Evolutionary conservation across 306 rosid species (phyloP).

Genomic region (Hylodesmum podocarpum): DNA sequence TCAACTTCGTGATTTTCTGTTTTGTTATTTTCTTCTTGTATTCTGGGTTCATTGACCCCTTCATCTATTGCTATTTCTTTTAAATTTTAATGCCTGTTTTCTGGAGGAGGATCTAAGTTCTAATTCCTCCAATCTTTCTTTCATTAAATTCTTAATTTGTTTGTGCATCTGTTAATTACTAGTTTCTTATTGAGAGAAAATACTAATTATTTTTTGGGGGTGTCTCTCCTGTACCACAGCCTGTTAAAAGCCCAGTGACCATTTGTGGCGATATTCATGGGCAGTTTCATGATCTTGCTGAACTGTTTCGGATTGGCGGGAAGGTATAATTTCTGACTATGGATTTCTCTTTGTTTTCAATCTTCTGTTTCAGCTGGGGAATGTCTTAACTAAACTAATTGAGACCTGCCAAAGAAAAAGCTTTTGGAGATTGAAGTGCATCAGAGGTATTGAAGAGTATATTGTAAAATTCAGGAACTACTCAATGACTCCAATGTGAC

Average conservation of each 20-base stretch:
- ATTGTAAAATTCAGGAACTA: slow-evolving; percentile 38
- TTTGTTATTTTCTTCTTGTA: background rate
- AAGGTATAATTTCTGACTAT: slow-evolving; percentile 67
- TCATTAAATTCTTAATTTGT: slow-evolving; percentile 1
- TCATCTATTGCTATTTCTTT: background rate
- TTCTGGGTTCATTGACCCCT: background rate
- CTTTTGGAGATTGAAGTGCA: slow-evolving; percentile 43
- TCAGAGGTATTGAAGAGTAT: slow-evolving; percentile 37
- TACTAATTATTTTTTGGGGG: slow-evolving; percentile 16
- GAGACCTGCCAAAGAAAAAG: slow-evolving; percentile 43
- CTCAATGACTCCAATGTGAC: slow-evolving; percentile 25
- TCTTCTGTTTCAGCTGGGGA: slow-evolving; percentile 42
- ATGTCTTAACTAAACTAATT: slow-evolving; percentile 46
- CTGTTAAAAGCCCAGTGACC: slow-evolving; percentile 99
- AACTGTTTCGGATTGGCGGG: slow-evolving; percentile 98
- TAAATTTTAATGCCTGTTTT: slow-evolving; percentile 4
- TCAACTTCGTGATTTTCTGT: background rate
- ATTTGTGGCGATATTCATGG: slow-evolving; percentile 99
- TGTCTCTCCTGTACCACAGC: slow-evolving; percentile 57
- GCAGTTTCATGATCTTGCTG: slow-evolving; percentile 99
- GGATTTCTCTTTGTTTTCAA: slow-evolving; percentile 36
- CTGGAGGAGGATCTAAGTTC: slow-evolving; percentile 1
- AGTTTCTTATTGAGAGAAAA: slow-evolving; percentile 8
- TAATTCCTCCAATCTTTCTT: slow-evolving; percentile 1
- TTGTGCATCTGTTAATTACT: slow-evolving; percentile 2